Evolutionary conservation across 2,329 filamentous ascomycete species (phyloP).

Genomic region (Epicoccum nigrum): DNA sequence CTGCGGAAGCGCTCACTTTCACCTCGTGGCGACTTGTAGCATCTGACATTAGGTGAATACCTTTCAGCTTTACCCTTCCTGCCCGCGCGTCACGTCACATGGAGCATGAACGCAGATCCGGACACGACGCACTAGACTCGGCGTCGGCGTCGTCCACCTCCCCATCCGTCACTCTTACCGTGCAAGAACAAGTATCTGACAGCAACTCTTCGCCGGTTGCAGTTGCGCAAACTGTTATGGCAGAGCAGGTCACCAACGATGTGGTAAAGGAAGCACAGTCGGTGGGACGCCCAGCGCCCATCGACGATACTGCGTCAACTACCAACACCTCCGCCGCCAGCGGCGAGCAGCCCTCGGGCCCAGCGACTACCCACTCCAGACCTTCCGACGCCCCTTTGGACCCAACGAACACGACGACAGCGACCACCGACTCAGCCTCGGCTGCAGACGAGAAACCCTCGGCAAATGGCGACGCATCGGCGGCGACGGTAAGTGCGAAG

Average conservation of each 20-base stretch:
- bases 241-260: conserved; percentile 73
- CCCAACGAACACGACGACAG: conserved; percentile 30
- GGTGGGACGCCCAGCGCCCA: conserved; percentile 67
- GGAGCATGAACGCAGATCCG: conserved; percentile 27
- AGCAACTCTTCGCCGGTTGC: conserved; percentile 36
- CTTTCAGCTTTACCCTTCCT: conserved; percentile 30
- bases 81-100: conserved; percentile 31
- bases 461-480: conserved; percentile 24
- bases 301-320: conserved; percentile 69
- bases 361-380: conserved; percentile 38
- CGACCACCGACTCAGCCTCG: conserved; percentile 26
- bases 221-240: conserved; percentile 70
- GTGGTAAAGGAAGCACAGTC: conserved; percentile 74
- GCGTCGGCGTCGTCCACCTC: conserved; percentile 21
- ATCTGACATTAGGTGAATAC: conserved; percentile 50
- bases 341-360: conserved; percentile 50
- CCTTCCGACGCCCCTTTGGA: conserved; percentile 45
- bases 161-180: conserved; percentile 21
- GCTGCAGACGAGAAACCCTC: conserved; percentile 25
- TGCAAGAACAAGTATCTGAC: conserved; percentile 46
- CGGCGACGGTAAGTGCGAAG: conserved; percentile 31
- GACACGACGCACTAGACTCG: conserved; percentile 28
- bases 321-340: conserved; percentile 61
- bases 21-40: conserved; percentile 47
- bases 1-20: conserved; percentile 50